A percentile compares a stretch with the other conserved stretches of the same genome.
These are phyloP conservation scores for Fusarium solani-melongenae DNA, from an alignment of 2,329 filamentous ascomycete genomes.

Conservation along the genomic window DNA sequence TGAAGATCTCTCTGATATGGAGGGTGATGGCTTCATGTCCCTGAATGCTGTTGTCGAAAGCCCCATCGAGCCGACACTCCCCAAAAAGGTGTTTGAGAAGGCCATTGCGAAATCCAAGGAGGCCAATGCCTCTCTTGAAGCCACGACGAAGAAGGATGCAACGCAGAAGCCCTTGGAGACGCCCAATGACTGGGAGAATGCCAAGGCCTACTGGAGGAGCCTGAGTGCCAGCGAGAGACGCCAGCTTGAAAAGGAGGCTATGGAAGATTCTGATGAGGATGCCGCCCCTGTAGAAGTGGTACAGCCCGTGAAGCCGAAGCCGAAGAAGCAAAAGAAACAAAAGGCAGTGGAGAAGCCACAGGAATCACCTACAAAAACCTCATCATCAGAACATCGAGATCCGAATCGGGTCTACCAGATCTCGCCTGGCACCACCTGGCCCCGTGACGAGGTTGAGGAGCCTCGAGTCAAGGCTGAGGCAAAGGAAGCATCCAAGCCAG, in stretches of 20 bases:
- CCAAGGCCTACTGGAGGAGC: constrained; percentile 77
- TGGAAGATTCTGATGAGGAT: constrained; percentile 63
- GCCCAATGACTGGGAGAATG: constrained; percentile 71
- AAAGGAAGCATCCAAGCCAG: not conserved
- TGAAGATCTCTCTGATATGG: constrained; percentile 75
- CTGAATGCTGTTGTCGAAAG: constrained; percentile 77
- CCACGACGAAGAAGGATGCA: not conserved
- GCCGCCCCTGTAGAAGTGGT: constrained; percentile 48
- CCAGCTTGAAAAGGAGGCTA: constrained; percentile 68
- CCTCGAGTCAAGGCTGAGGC: constrained; percentile 4
- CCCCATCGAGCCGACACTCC: constrained; percentile 51
- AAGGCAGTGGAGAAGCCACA: constrained; percentile 14
- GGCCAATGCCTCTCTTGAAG: not conserved
- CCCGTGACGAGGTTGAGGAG: constrained; percentile 26
- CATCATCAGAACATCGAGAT: constrained; percentile 16
- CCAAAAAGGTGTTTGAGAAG: constrained; percentile 40
- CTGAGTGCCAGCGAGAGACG: constrained; percentile 71
- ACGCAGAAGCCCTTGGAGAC: constrained; percentile 8
- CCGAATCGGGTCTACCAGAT: constrained; percentile 54
- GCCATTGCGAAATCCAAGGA: constrained; percentile 37
- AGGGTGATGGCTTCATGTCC: constrained; percentile 76
- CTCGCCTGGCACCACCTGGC: constrained; percentile 46
- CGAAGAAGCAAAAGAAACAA: constrained; percentile 53
- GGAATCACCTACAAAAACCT: constrained; percentile 10
- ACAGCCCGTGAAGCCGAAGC: constrained; percentile 28